Evolutionary conservation across 345 rosid genomes (phyloP).

Genomic region (Clarkia xantiana): DNA sequence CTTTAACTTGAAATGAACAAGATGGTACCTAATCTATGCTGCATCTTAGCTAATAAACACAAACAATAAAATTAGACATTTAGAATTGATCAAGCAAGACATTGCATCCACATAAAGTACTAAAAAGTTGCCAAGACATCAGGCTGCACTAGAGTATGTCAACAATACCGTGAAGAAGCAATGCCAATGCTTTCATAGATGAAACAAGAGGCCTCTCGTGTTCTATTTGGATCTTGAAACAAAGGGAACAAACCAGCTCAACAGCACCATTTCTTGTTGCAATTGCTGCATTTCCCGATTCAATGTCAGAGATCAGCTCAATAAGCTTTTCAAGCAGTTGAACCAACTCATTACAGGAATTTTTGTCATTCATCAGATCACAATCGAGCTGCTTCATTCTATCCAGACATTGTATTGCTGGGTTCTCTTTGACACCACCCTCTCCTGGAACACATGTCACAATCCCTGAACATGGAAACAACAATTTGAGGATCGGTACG

Average conservation of each 20-base stretch:
- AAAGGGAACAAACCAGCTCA: slow-evolving; percentile 46
- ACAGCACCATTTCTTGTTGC: slow-evolving; percentile 57
- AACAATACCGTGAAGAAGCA: slow-evolving; percentile 47
- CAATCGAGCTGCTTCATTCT: slow-evolving; percentile 29
- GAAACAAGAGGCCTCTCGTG: slow-evolving; percentile 23
- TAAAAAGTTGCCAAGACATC: not conserved
- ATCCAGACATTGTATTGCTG: slow-evolving; percentile 47
- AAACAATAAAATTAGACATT: no score
- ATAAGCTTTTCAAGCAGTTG: slow-evolving; percentile 29
- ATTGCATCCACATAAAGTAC: not conserved
- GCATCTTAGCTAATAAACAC: no score
- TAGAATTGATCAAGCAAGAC: not conserved
- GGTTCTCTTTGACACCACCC: slow-evolving; percentile 39
- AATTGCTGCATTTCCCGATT: slow-evolving; percentile 43
- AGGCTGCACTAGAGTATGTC: not conserved
- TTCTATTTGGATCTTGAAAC: slow-evolving; percentile 30
- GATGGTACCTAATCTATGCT: no score
- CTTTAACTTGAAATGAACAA: no score
- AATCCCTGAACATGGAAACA: slow-evolving; percentile 34
- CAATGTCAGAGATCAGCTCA: slow-evolving; percentile 28
- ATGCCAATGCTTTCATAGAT: slow-evolving; percentile 40
- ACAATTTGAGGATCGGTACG: not conserved
- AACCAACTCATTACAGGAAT: slow-evolving; percentile 25
- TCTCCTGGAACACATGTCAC: slow-evolving; percentile 67
- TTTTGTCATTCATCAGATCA: slow-evolving; percentile 10